phyloP scores from a whole-genome alignment of 1,139 yeast species.

The Protomyces inundatus region DNA sequence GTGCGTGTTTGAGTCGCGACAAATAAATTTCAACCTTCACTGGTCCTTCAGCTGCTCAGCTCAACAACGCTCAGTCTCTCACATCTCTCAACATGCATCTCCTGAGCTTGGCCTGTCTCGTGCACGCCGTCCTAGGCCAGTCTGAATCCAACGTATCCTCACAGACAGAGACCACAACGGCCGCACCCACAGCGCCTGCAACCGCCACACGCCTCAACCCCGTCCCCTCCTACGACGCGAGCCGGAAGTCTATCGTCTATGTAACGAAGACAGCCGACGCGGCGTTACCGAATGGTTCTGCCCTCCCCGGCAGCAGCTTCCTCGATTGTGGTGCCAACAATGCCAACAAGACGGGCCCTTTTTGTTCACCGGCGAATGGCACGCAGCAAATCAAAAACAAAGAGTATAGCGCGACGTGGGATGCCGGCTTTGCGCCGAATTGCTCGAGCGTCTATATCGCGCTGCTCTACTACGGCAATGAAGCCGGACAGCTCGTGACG shows the following conservation, averaged over 20 bases:
- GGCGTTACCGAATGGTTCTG: background rate
- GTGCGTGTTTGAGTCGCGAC: too few relatives aligned
- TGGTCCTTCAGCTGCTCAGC: background rate
- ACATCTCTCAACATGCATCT: background rate
- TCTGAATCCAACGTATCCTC: background rate
- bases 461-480: constrained; percentile 10
- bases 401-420: constrained; percentile 17
- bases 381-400: constrained; percentile 23
- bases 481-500: constrained; percentile 8
- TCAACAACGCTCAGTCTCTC: background rate
- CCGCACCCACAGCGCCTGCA: background rate
- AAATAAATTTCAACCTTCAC: too few relatives aligned
- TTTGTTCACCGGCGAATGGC: constrained; percentile 17
- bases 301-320: background rate
- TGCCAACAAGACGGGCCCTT: constrained; percentile 20
- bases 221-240: background rate
- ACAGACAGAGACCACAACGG: background rate
- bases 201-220: background rate
- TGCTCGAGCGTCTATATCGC: constrained; percentile 18
- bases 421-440: constrained; percentile 8
- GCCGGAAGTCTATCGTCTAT: background rate
- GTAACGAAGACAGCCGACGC: background rate
- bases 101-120: background rate
- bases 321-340: constrained; percentile 4
- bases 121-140: too few relatives aligned